Percentiles rank a stretch among this genome's conserved stretches.
These are phyloP conservation scores for Taphrina communis DNA, from an alignment of 1,139 yeast genomes.

Conservation along the genomic window DNA sequence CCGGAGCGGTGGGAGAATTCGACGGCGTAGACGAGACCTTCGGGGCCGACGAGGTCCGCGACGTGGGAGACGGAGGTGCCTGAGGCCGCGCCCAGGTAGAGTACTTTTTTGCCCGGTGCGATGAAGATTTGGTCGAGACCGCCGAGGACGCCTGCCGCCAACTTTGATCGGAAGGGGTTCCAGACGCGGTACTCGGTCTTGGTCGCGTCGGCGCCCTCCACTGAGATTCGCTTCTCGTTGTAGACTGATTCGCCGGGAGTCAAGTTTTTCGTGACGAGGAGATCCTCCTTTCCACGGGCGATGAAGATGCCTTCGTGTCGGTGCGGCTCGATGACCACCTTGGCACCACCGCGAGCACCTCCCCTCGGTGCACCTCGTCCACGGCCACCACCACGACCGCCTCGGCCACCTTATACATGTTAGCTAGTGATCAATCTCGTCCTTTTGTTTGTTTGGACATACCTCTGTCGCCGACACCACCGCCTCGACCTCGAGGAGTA, in stretches of 20 bases:
- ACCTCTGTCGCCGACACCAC: constrained; percentile 44
- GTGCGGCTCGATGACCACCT: constrained; percentile 97
- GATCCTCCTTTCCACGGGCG: constrained; percentile 99
- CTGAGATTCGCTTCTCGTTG: constrained; percentile 94
- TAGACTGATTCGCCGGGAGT: constrained; percentile 97
- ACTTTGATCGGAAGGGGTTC: constrained; percentile 99
- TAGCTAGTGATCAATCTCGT: no score
- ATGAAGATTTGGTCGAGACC: constrained; percentile 97
- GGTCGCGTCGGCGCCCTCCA: constrained; percentile 88
- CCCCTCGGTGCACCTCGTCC: constrained; percentile 63
- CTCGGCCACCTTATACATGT: constrained; percentile 32
- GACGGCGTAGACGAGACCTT: constrained; percentile 97
- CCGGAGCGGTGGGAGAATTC: constrained; percentile 99
- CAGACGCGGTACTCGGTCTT: constrained; percentile 98
- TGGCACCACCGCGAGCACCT: constrained; percentile 85
- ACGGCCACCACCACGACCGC: constrained; percentile 47
- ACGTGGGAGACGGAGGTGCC: constrained; percentile 99
- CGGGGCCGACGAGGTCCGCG: constrained; percentile 98
- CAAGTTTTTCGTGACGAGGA: constrained; percentile 91
- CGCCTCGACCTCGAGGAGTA: constrained; percentile 60
- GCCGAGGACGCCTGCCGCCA: constrained; percentile 99
- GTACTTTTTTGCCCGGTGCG: constrained; percentile 97
- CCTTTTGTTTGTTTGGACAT: not conserved
- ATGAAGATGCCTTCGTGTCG: constrained; percentile 93
- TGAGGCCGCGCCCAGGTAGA: constrained; percentile 98